These are phyloP conservation scores for Scedosporium dehoogii DNA, from an alignment of 2,329 filamentous ascomycete genomes.

Conservation along the genomic window DNA sequence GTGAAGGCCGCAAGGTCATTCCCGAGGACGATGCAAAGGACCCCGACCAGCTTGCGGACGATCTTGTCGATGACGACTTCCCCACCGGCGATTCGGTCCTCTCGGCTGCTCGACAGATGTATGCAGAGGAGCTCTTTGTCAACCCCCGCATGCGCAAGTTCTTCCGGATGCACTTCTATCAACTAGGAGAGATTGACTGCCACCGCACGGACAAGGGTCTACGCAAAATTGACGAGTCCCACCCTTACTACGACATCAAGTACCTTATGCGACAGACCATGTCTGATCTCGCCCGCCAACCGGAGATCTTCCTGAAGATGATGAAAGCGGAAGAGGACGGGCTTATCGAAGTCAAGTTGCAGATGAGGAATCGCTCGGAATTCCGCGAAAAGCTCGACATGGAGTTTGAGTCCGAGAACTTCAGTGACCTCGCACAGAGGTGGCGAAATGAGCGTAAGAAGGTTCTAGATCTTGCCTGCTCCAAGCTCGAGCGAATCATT, in stretches of 20 bases:
- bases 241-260: slow-evolving; percentile 96
- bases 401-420: slow-evolving; percentile 90
- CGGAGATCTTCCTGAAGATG: slow-evolving; percentile 93
- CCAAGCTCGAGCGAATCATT: slow-evolving; percentile 74
- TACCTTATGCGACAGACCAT: slow-evolving; percentile 88
- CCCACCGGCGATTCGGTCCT: slow-evolving; percentile 67
- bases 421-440: slow-evolving; percentile 85
- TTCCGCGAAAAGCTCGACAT: slow-evolving; percentile 69
- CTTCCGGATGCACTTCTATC: slow-evolving; percentile 74
- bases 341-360: slow-evolving; percentile 74
- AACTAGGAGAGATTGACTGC: slow-evolving; percentile 75
- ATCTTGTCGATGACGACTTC: slow-evolving; percentile 62
- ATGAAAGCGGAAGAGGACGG: slow-evolving; percentile 93
- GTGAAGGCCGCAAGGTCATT: slow-evolving; percentile 66
- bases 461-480: slow-evolving; percentile 70
- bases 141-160: slow-evolving; percentile 85
- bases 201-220: slow-evolving; percentile 88
- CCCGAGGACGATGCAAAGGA: slow-evolving; percentile 74
- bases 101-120: slow-evolving; percentile 73
- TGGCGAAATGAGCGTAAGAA: slow-evolving; percentile 88
- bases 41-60: slow-evolving; percentile 81
- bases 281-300: slow-evolving; percentile 66
- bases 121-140: slow-evolving; percentile 78
- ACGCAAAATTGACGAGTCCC: slow-evolving; percentile 85
- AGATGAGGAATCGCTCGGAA: slow-evolving; percentile 63